Evolutionary conservation across 345 rosid species (phyloP).

Genomic region (Rhizophora apiculata): DNA sequence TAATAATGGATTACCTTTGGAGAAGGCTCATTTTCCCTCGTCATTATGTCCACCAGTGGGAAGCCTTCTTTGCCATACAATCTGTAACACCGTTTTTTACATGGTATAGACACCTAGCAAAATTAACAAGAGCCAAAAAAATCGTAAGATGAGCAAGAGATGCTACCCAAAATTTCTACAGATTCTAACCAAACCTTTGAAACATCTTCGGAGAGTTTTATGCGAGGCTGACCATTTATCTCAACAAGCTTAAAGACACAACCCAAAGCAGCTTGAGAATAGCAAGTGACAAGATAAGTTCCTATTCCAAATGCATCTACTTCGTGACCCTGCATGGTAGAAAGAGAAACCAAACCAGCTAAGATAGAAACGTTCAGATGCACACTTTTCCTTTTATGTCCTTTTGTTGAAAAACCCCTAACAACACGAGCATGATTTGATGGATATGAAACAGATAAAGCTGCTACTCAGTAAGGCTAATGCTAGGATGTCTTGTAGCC

Average conservation of each 20-base stretch:
- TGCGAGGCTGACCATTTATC: constrained; percentile 84
- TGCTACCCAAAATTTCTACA: background rate
- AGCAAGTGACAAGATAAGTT: constrained; percentile 91
- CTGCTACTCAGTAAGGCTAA: background rate
- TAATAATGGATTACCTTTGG: constrained; percentile 55
- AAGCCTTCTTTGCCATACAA: constrained; percentile 88
- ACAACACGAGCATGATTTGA: background rate
- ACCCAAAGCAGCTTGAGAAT: constrained; percentile 90
- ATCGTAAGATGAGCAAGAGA: background rate
- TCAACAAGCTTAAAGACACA: constrained; percentile 99
- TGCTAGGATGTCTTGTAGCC: background rate
- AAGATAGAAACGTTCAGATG: constrained; percentile 7
- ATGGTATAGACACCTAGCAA: constrained; percentile 84
- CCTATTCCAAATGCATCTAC: constrained; percentile 91
- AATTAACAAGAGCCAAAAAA: background rate
- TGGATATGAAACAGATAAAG: background rate
- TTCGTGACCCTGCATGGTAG: constrained; percentile 70
- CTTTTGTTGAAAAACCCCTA: background rate
- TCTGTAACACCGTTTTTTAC: constrained; percentile 73
- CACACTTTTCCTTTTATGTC: background rate
- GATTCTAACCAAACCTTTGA: constrained; percentile 56
- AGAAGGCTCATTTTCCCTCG: constrained; percentile 80
- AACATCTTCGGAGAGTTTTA: constrained; percentile 98
- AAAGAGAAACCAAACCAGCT: background rate
- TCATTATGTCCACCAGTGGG: constrained; percentile 93